Base-by-base conservation (phyloP, 1,284 basidiomycete genomes). In the Tylopilus sp. region DNA sequence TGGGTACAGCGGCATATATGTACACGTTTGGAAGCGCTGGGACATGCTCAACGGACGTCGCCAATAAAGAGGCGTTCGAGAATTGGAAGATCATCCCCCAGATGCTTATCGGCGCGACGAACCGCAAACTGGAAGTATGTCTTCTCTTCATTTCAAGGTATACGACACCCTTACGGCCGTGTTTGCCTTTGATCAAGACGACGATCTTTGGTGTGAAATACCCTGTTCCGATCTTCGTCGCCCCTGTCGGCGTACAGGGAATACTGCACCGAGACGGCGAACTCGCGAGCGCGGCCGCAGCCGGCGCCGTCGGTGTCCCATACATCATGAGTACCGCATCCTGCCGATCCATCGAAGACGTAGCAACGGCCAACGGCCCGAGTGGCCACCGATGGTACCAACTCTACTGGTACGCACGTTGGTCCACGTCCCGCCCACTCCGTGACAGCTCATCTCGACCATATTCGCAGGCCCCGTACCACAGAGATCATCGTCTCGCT, bases 171-270 rank as follows among this genome's bases (percentile, higher is more conserved):
- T n/a, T 6, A 49, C 47, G n/a, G 4, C 12, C 47, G 6, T 5
- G 9, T 24, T 49, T 49, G n/a, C 5, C 47, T 49, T 49, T n/a
- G 9, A 24, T 15, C 47, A n/a, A 86, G 84, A 84, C 81, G 10
- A 82, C 80, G 6, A 73, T 86, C 41, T 83, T 90, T 69, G 89
- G 89, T 2, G 80, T 83, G 33, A 84, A 77, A 59, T 80, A 86
- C 57, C 74, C 81, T 2, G 77, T 82, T 0, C 88, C 89, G 1
- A 65, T 91, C 9, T 76, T 87, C 60, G 72, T 90, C 44, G 84
- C 87, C 0, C 88, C 89, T 1, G 79, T 91, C 41, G 89, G 89
- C 2, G 85, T 87, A 47, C 89, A 90, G 65, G 86, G 84, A 38
- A 83, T 89, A 61, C 73, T 87, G 52, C 87, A 89, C 67, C 72